Percentiles rank a stretch among this genome's conserved stretches.
These are phyloP conservation scores for Boletus pseudo-olivaceus DNA, from an alignment of 768 basidiomycete genomes.

Conservation along the genomic window DNA sequence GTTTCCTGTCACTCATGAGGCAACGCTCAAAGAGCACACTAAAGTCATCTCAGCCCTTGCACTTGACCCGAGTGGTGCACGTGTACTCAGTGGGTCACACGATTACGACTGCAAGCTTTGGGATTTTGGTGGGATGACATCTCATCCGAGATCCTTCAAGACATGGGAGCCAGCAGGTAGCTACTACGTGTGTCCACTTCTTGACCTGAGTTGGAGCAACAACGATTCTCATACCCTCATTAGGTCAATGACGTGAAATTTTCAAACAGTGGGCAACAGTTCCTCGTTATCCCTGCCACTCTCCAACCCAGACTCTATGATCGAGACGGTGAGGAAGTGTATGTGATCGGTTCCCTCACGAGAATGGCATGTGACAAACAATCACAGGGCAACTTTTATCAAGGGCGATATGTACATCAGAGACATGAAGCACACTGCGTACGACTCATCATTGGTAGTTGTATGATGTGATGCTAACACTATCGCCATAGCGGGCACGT, in stretches of 20 bases:
- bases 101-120: constrained; percentile 98
- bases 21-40: constrained; percentile 88
- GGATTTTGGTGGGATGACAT: constrained; percentile 99
- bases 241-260: constrained; percentile 91
- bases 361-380: constrained; percentile 45
- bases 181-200: constrained; percentile 63
- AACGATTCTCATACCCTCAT: background rate
- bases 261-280: constrained; percentile 80
- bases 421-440: constrained; percentile 99
- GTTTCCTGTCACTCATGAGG: constrained; percentile 90
- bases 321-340: constrained; percentile 92
- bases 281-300: constrained; percentile 87
- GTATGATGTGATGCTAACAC: constrained; percentile 4
- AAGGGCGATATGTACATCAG: constrained; percentile 98
- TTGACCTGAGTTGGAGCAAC: background rate
- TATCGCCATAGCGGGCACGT: constrained; percentile 76
- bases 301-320: constrained; percentile 86
- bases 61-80: constrained; percentile 91
- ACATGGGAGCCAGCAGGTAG: constrained; percentile 93
- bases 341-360: constrained; percentile 34
- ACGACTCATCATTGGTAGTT: constrained; percentile 33
- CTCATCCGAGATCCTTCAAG: constrained; percentile 88
- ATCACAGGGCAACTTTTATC: constrained; percentile 67
- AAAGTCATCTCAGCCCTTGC: constrained; percentile 94
- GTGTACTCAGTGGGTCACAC: constrained; percentile 87